phyloP scores from a whole-genome alignment of 208 protist species.

The Trypanosoma congolense region DNA sequence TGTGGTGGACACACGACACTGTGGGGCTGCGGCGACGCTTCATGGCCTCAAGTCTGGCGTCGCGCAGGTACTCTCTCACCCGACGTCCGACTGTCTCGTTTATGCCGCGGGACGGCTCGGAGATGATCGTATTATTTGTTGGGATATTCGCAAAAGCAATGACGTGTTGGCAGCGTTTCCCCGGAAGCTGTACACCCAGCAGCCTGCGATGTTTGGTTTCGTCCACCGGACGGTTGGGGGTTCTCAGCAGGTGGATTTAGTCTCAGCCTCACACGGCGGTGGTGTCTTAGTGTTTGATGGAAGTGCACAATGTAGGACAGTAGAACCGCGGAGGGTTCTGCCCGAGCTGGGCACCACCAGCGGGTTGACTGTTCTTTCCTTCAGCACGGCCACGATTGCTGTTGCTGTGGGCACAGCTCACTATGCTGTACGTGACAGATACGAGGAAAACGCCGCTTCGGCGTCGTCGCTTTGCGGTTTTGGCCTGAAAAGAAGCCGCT shows the following conservation, averaged over 20 bases:
- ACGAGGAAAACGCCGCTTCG: slow-evolving; percentile 8
- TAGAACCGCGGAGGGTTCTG: slow-evolving; percentile 2
- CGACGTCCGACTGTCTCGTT: slow-evolving; percentile 23
- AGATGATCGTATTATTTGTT: slow-evolving; percentile 53
- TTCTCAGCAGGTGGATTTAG: slow-evolving; percentile 19
- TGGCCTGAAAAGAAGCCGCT: slow-evolving; percentile 17
- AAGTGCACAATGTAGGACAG: neutral
- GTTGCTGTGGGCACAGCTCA: neutral
- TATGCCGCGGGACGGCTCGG: slow-evolving; percentile 33
- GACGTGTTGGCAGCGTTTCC: slow-evolving; percentile 24
- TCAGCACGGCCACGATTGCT: neutral
- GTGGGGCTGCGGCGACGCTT: slow-evolving; percentile 43
- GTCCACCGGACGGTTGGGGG: slow-evolving; percentile 11
- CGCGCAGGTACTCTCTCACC: slow-evolving; percentile 14
- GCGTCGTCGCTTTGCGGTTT: slow-evolving; percentile 6
- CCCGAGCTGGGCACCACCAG: slow-evolving; percentile 23
- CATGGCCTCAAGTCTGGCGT: slow-evolving; percentile 20
- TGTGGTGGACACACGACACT: slow-evolving; percentile 50
- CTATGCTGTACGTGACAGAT: slow-evolving; percentile 15
- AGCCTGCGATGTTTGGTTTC: slow-evolving; percentile 46
- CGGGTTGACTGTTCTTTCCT: slow-evolving; percentile 23
- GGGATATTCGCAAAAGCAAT: slow-evolving; percentile 50
- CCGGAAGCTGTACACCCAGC: slow-evolving; percentile 34
- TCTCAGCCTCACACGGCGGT: slow-evolving; percentile 35
- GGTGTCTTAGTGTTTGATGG: slow-evolving; percentile 38